These are phyloP conservation scores for Acacia acuminata DNA, from an alignment of 306 rosid genomes.

Conservation along the genomic window DNA sequence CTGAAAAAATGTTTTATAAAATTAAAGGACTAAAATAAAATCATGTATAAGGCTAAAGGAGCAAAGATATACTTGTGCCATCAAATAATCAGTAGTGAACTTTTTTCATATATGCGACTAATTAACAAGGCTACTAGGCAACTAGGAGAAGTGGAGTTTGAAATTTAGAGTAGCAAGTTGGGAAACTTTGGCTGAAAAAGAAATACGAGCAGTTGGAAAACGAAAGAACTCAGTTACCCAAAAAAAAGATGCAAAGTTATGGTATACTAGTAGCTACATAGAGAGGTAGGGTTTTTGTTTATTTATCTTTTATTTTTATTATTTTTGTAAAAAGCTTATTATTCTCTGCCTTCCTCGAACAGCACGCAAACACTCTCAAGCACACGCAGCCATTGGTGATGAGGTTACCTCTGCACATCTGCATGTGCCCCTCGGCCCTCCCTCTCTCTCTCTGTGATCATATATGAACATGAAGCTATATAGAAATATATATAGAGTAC, in stretches of 20 bases:
- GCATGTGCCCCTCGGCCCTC: constrained; percentile 44
- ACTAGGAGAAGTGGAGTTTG: background rate
- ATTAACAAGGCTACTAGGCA: no score
- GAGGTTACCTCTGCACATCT: constrained; percentile 31
- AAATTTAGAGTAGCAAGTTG: background rate
- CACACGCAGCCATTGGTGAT: constrained; percentile 49
- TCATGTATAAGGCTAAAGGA: no score
- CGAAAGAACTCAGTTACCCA: background rate
- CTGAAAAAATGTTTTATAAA: no score
- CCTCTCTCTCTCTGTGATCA: background rate
- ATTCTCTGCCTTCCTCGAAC: constrained; percentile 36
- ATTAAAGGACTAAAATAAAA: no score
- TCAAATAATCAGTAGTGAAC: no score
- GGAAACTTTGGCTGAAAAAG: background rate
- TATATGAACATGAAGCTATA: background rate
- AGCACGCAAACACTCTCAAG: constrained; percentile 41
- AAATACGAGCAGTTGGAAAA: background rate
- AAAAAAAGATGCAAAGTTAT: background rate
- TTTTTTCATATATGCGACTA: no score
- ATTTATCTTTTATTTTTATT: background rate
- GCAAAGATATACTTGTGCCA: no score
- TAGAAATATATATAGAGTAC: background rate
- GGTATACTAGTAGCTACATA: background rate
- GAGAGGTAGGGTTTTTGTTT: background rate
- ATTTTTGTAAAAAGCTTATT: background rate